Conservation (phyloP, 768 basidiomycete species). For the Exsudoporus frostii region DNA sequence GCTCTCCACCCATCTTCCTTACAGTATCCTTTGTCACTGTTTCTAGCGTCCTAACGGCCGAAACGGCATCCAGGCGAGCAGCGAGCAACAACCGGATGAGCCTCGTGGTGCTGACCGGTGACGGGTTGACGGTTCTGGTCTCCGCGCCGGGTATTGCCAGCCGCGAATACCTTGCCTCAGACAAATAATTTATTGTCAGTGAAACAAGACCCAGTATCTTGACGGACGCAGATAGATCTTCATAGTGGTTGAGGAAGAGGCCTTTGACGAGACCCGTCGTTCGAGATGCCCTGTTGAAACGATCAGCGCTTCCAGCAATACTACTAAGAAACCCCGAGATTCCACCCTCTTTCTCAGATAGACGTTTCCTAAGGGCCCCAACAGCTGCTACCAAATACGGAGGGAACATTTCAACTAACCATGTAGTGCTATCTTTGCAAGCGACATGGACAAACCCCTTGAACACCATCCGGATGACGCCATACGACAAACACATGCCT, state of each 20-base stretch:
- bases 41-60: neutral
- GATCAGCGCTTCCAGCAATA: neutral
- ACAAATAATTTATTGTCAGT: constrained; percentile 17
- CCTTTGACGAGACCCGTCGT: neutral
- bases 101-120: constrained; percentile 21
- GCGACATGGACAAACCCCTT: neutral
- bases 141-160: too few relatives aligned
- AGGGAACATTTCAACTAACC: neutral
- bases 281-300: constrained; percentile 1
- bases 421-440: neutral
- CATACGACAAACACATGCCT: constrained; percentile 20
- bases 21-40: neutral
- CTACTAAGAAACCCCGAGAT: neutral
- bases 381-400: neutral
- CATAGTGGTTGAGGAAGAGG: neutral
- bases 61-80: constrained; percentile 29
- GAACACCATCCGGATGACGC: neutral
- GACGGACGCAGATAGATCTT: constrained; percentile 36
- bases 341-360: neutral
- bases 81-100: constrained; percentile 33
- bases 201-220: constrained; percentile 38
- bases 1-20: too few relatives aligned
- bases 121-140: neutral
- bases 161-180: constrained; percentile 33
- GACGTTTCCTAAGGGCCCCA: neutral